Evolutionary conservation across 176 grass and related monocot species (phyloP).

Genomic region (Carex parvula): DNA sequence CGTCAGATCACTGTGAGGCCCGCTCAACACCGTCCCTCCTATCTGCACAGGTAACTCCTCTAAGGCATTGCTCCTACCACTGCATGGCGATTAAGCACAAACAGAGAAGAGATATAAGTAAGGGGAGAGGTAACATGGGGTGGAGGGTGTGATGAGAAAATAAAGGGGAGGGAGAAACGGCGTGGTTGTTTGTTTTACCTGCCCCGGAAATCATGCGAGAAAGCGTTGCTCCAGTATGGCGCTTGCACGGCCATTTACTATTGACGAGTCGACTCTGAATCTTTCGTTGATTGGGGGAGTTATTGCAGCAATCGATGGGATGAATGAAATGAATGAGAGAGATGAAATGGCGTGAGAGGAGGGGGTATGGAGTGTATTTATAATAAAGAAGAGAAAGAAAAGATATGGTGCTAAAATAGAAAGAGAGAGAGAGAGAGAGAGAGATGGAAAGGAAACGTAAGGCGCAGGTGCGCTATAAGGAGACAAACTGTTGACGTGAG

Average conservation of each 20-base stretch:
- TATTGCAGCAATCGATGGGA: neutral
- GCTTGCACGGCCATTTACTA: conserved; percentile 18
- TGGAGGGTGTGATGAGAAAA: neutral
- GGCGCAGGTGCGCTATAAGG: conserved; percentile 15
- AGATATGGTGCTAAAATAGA: neutral
- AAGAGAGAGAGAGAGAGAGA: neutral
- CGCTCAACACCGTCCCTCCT: conserved; percentile 34
- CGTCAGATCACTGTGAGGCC: conserved; percentile 47
- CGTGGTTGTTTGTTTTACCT: conserved; percentile 3
- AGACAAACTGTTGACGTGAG: conserved; percentile 17
- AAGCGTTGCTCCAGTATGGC: conserved; percentile 26
- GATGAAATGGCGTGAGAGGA: neutral
- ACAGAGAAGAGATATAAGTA: neutral
- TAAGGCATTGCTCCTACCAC: neutral
- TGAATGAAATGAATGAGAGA: neutral
- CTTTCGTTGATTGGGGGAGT: neutral
- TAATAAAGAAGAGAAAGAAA: neutral
- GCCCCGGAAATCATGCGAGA: conserved; percentile 13
- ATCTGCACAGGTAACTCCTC: conserved; percentile 1
- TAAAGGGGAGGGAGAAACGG: conserved; percentile 2
- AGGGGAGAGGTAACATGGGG: neutral
- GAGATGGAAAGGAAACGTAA: neutral
- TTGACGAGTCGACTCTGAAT: neutral
- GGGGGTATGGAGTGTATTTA: neutral
- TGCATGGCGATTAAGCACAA: neutral